These are phyloP conservation scores for Chionographis japonica DNA, from an alignment of 106 monocot species.

Conservation along the genomic window DNA sequence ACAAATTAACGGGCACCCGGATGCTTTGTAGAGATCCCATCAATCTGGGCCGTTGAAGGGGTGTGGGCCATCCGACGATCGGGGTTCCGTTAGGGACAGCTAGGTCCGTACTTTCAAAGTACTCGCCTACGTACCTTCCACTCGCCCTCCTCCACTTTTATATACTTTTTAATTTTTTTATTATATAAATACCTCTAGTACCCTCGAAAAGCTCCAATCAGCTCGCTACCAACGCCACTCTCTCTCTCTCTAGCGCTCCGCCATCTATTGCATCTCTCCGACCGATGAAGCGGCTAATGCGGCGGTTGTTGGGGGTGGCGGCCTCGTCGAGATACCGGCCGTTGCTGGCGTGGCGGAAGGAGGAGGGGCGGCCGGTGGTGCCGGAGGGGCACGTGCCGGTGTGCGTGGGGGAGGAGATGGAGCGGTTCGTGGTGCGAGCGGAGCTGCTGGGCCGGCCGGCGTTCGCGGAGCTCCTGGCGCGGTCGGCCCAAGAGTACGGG, in stretches of 20 bases:
- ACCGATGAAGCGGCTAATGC: conserved; percentile 36
- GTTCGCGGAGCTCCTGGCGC: conserved; percentile 31
- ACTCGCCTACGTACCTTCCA: too few relatives aligned
- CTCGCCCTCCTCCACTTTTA: too few relatives aligned
- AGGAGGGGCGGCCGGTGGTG: not conserved
- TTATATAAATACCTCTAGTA: too few relatives aligned
- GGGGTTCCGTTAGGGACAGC: too few relatives aligned
- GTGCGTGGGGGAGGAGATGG: conserved; percentile 27
- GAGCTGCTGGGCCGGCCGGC: conserved; percentile 24
- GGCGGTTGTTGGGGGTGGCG: conserved; percentile 23
- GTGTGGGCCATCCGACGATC: too few relatives aligned
- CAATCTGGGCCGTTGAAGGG: too few relatives aligned
- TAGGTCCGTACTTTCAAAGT: too few relatives aligned
- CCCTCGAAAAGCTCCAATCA: too few relatives aligned
- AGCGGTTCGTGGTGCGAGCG: conserved; percentile 28
- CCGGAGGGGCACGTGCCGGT: conserved; percentile 41
- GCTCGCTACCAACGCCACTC: not conserved
- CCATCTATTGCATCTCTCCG: too few relatives aligned
- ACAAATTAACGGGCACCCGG: too few relatives aligned
- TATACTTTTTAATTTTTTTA: too few relatives aligned
- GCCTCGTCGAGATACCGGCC: conserved; percentile 18
- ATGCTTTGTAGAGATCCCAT: too few relatives aligned
- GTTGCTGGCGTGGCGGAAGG: not conserved
- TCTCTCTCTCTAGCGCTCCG: not conserved
- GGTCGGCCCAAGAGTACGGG: conserved; percentile 43